Base-by-base conservation (phyloP, 208 protist genomes). In the Leishmania turanica region DNA sequence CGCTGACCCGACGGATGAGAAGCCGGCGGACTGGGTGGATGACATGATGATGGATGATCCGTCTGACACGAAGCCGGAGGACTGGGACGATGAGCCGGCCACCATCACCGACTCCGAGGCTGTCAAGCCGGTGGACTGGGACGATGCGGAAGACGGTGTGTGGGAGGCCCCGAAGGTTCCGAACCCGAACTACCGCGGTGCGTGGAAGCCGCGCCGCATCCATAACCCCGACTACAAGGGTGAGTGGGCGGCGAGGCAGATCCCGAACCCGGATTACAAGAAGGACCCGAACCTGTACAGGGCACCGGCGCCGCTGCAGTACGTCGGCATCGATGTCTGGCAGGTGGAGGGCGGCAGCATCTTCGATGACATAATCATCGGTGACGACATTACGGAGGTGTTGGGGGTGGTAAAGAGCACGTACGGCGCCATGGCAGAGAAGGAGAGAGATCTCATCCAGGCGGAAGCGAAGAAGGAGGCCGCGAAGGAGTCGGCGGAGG, bases 341-440 rank as follows among this genome's bases (percentile, higher is more conserved):
- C 96, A 99, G 87, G 97, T 99, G 71, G 96, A 99, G 91, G 87
- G 91, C 49, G 98, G 98, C 77, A 96, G 93, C 84, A 98, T 99
- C 86, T 99, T 99, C 85, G 95, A 99, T 81, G 96, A 99, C 91
- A 98, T 99, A 81, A 88, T 99, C 74, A 85, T 99, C 65, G 88
- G 91, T 53, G 96, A 99, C 81, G 70, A 92, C 81, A 40, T 97
- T 27, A 82, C 87, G 54, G 98, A 98, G 80, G 98, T 98, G 77
- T 80, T 97, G 70, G 78, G 54, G 58, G 34, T 82, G 34, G 77
- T 88, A 66, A 72, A 82, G 60, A 56, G 34, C n/a, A 83, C 81
- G 40, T 85, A 85, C 78, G 85, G 78, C 69, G 78, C 78, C 75
- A 85, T 88, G 58, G 74, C 77, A 6, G 75, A 76, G 66, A 21